Base-by-base conservation (phyloP, 2,329 filamentous ascomycete species). In the Penicillium sp. region DNA sequence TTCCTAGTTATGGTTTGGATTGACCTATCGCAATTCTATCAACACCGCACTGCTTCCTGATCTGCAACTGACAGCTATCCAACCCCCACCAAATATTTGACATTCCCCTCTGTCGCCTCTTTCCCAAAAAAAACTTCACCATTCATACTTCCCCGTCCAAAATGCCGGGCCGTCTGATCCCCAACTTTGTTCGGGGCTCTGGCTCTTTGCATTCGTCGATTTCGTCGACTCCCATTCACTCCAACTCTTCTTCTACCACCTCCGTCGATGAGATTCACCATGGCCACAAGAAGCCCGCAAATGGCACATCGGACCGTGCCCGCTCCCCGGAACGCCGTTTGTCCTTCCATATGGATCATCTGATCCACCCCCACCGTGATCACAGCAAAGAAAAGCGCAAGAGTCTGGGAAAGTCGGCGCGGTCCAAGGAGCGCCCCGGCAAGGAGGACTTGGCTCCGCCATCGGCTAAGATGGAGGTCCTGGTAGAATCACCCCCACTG, bases 401-500 rank as follows among this genome's bases (percentile, higher is more conserved):
- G 35, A 73, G 68, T 35, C 61, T 73, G n/a, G 67, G 67, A 31
- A 68, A 70, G 6, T 62, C 67, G 1, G 66, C 67, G 22, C 69
- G 72, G 45, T 75, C 73, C 1, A 75, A 74, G 63, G 73, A 76
- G 27, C 71, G 72, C 20, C 50, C 64, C 14, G 54, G 49, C 23
- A 67, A 67, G 45, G 69, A 71, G 1, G 54, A 65, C n/a, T 48
- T 56, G 27, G 67, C 73, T 7, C 64, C 69, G 33, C 74, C 77
- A 47, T 72, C 79, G 2, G 80, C 82, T 49, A 82, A 78, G 59
- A 73, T 88, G 60, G 78, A 82, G 55, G 79, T 88, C 66, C 73
- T 81, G 64, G 88, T 97, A 60, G 92, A 97, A 78, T 95, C 90
- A 12, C 91, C 92, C 1, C 92, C 92, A 2, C 81, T 93, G 18